A percentile compares a stretch with the other conserved stretches of the same genome.
phyloP scores from a whole-genome alignment of 768 basidiomycete genomes.

The Fibroporia radiculosa region DNA sequence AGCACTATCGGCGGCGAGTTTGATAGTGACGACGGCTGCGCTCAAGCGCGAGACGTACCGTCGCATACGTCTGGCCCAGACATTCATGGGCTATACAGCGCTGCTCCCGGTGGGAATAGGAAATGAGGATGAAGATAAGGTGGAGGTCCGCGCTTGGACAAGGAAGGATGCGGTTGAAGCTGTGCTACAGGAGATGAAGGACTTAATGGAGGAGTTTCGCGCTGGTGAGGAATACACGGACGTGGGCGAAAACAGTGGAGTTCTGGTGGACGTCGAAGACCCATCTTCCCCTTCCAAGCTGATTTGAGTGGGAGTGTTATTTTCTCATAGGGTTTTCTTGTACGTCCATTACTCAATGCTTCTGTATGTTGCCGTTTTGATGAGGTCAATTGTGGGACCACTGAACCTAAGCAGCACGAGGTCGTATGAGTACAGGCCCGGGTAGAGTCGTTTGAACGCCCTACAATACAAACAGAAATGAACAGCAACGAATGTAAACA shows the following conservation, averaged over 20 bases:
- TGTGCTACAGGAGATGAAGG: conserved; percentile 46
- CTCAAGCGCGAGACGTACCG: conserved; percentile 54
- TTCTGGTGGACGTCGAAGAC: conserved; percentile 15
- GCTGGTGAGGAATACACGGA: conserved; percentile 1
- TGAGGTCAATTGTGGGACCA: no score
- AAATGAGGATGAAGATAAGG: conserved; percentile 14
- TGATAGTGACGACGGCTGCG: conserved; percentile 39
- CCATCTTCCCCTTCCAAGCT: neutral
- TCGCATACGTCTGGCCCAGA: conserved; percentile 55
- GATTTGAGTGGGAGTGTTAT: no score
- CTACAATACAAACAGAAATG: no score
- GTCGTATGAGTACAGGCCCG: no score
- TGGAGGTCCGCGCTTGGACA: conserved; percentile 40
- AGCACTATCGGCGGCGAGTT: conserved; percentile 22
- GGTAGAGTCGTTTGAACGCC: no score
- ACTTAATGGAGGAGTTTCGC: conserved; percentile 51
- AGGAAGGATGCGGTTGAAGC: conserved; percentile 42
- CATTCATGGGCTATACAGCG: conserved; percentile 52
- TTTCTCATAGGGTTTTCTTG: neutral
- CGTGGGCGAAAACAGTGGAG: conserved; percentile 13
- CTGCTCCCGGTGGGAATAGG: conserved; percentile 38
- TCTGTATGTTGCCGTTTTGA: neutral
- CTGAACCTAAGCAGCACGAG: no score
- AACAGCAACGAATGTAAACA: no score
- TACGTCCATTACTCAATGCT: neutral